Conservation (phyloP, 2,329 filamentous ascomycete genomes). For the Fusarium pseudocircinatum region DNA sequence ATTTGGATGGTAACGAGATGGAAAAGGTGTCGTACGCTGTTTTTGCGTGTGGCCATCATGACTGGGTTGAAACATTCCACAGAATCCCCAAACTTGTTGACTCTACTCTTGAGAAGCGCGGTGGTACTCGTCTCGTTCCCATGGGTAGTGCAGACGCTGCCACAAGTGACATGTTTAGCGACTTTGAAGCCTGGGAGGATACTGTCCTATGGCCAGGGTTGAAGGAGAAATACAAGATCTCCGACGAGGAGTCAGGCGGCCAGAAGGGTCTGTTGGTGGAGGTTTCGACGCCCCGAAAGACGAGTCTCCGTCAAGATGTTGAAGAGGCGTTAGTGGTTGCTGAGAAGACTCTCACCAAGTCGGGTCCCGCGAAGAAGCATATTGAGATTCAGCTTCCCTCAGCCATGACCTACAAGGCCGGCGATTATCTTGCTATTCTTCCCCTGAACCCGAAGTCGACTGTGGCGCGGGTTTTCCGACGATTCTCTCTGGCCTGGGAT, state of each 20-base stretch:
- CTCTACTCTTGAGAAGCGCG: slow-evolving; percentile 54
- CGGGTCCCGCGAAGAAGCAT: slow-evolving; percentile 62
- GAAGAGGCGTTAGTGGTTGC: slow-evolving; percentile 38
- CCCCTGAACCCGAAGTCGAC: slow-evolving; percentile 73
- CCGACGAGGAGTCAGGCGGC: background rate
- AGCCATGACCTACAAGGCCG: slow-evolving; percentile 72
- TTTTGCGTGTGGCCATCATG: slow-evolving; percentile 72
- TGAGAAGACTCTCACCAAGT: slow-evolving; percentile 34
- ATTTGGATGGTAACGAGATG: slow-evolving; percentile 56
- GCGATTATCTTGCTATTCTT: slow-evolving; percentile 80
- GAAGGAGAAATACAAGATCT: slow-evolving; percentile 50
- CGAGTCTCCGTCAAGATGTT: slow-evolving; percentile 39
- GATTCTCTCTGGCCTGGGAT: slow-evolving; percentile 76
- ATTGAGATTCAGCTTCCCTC: slow-evolving; percentile 75
- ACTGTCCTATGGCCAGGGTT: slow-evolving; percentile 62
- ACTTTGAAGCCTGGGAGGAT: slow-evolving; percentile 75
- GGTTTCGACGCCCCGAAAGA: slow-evolving; percentile 36
- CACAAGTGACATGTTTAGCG: slow-evolving; percentile 71
- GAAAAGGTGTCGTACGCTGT: slow-evolving; percentile 71
- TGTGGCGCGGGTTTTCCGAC: slow-evolving; percentile 70
- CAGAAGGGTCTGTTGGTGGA: slow-evolving; percentile 34
- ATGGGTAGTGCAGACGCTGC: slow-evolving; percentile 69
- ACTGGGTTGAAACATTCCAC: slow-evolving; percentile 73
- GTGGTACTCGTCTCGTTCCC: slow-evolving; percentile 49
- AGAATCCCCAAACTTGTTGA: slow-evolving; percentile 72